Base-by-base conservation (phyloP, 352 stramenopile species). In the Phytophthora sojae region DNA sequence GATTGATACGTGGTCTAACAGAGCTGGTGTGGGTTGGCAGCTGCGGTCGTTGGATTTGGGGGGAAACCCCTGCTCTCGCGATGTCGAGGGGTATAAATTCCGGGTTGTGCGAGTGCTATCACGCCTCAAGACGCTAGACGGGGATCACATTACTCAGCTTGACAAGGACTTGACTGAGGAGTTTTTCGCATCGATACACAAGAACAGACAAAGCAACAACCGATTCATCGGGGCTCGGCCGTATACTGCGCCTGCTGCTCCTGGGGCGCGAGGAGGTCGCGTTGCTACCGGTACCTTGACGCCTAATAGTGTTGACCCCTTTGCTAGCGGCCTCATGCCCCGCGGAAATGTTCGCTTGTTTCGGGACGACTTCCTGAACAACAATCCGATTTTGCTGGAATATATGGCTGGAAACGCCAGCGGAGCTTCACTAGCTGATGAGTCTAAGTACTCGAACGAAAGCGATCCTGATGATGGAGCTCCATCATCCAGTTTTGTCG, bases 301-400 rank as follows among this genome's bases (percentile, higher is more conserved):
- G 35, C 21, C 55, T 42, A 75, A 64, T 44, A 45, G 66, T 9
- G 25, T 80, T 23, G 80, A 91, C 58, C 75, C 86, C 12, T 92
- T 94, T 60, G 57, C 59, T 5, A 90, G 75, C 56, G 76, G 72
- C 6, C 73, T 86, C 47, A 94, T 94, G 86, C 84, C 84, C 3
- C 83, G 80, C 21, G 88, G 88, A 39, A 91, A 92, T 35, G 88
- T 94, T 17, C 88, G 88, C 7, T 74, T 96, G 44, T 96, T 96
- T 57, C 88, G 86, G 15, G 88, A 96, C 64, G 86, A 96, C 44
- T 96, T 93, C 39, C 69, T 96, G 54, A 96, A 96, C 62, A 96
- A 90, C 64, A 81, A 94, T 54, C 77, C 88, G 1, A 96, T 96
- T 52, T 44, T 96, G 54, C 72, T 96, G 30, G 88, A 94, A 65